Conservation (phyloP, 2,329 filamentous ascomycete species). For the Fusarium compactum region DNA sequence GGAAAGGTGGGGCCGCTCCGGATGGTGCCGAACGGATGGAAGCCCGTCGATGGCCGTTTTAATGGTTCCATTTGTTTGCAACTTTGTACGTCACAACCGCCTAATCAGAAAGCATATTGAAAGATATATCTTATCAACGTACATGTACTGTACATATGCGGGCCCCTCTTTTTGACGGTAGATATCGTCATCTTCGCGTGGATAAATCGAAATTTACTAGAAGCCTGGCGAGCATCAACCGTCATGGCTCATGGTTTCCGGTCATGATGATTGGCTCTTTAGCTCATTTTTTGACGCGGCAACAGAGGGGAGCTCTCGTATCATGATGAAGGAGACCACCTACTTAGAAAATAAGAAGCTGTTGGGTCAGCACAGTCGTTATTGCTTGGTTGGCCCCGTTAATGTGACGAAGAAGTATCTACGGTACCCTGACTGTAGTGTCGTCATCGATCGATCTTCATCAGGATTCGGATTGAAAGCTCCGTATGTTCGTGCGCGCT, state of each 20-base stretch:
- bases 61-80: conserved; percentile 1
- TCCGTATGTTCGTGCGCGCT: conserved; percentile 18
- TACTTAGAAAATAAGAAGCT: neutral
- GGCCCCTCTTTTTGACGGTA: conserved; percentile 12
- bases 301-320: neutral
- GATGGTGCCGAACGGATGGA: conserved; percentile 13
- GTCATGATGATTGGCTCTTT: conserved; percentile 16
- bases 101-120: conserved; percentile 1
- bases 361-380: neutral
- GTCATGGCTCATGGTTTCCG: conserved; percentile 7
- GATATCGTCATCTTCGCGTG: conserved; percentile 18
- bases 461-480: conserved; percentile 36
- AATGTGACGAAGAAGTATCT: conserved; percentile 36
- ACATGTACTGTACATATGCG: neutral
- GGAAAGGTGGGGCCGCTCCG: conserved; percentile 36
- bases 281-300: neutral
- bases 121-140: neutral
- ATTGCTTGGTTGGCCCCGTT: conserved; percentile 13
- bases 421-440: conserved; percentile 24
- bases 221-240: neutral
- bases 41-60: neutral
- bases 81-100: conserved; percentile 15
- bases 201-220: neutral
- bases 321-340: neutral
- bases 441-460: conserved; percentile 47